Evolutionary conservation across 495 filamentous ascomycete species (phyloP).

Genomic region (Penicillium steckii): DNA sequence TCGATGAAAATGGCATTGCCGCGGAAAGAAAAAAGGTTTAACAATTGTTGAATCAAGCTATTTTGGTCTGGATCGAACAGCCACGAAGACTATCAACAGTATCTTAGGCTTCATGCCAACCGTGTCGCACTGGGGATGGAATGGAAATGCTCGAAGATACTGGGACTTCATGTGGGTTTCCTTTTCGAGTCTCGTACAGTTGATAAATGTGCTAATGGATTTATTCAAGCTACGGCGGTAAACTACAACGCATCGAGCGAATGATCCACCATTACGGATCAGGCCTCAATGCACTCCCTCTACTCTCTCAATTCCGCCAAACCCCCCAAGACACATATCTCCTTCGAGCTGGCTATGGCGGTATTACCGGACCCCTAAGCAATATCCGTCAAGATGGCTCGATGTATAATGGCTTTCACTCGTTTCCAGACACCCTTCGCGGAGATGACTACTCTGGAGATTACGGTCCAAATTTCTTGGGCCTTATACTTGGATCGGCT

Average conservation of each 20-base stretch:
- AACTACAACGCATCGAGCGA: conserved; percentile 48
- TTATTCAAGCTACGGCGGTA: conserved; percentile 35
- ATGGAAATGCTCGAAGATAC: conserved; percentile 53
- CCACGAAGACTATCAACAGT: conserved; percentile 45
- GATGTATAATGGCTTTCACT: conserved; percentile 49
- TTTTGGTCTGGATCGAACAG: conserved; percentile 40
- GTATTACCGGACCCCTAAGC: conserved; percentile 45
- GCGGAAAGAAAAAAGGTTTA: background rate
- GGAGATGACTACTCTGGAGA: conserved; percentile 54
- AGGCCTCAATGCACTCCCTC: conserved; percentile 48
- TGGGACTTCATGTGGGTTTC: conserved; percentile 45
- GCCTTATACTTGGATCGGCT: conserved; percentile 40
- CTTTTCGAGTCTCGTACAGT: background rate
- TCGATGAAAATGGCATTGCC: conserved; percentile 3
- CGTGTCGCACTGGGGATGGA: conserved; percentile 54
- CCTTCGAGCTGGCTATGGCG: conserved; percentile 49
- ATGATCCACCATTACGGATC: conserved; percentile 59
- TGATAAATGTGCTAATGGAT: background rate
- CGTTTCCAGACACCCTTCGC: conserved; percentile 47
- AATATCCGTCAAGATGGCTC: conserved; percentile 52
- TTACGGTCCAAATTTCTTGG: conserved; percentile 51
- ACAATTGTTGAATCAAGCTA: conserved; percentile 23
- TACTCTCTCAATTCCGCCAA: conserved; percentile 44
- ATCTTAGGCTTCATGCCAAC: conserved; percentile 52
- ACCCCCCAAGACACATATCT: conserved; percentile 34